Evolutionary conservation across 495 filamentous ascomycete genomes (phyloP).

Genomic region (Elasticomyces elasticus): DNA sequence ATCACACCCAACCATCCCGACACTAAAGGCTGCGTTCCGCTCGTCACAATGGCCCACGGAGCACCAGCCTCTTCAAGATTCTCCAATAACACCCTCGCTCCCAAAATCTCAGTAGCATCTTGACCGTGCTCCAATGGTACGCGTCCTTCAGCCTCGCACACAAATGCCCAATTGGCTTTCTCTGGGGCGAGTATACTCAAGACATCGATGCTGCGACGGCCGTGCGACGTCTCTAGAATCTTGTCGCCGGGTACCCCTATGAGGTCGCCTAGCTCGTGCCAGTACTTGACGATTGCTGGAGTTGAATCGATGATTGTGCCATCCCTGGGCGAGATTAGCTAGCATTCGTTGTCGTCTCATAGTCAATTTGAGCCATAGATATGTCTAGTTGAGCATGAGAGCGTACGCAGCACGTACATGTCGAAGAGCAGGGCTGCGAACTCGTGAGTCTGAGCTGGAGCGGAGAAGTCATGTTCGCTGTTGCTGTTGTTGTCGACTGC

Average conservation of each 20-base stretch:
- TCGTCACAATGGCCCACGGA: constrained; percentile 89
- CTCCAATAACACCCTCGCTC: constrained; percentile 48
- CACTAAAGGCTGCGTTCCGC: constrained; percentile 70
- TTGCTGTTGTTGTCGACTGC: constrained; percentile 13
- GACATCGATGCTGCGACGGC: constrained; percentile 73
- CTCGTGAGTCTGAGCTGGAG: constrained; percentile 46
- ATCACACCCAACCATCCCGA: constrained; percentile 78
- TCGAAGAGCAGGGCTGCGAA: constrained; percentile 83
- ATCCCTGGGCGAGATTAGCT: too few relatives aligned
- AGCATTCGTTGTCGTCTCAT: too few relatives aligned
- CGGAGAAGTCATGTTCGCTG: constrained; percentile 40
- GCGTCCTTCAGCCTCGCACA: constrained; percentile 63
- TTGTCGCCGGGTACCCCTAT: constrained; percentile 29
- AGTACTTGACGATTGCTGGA: constrained; percentile 80
- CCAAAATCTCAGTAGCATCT: constrained; percentile 76
- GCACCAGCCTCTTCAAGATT: constrained; percentile 47
- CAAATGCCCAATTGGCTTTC: constrained; percentile 88
- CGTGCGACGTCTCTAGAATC: constrained; percentile 83
- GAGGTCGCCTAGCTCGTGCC: constrained; percentile 54
- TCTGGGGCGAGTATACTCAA: constrained; percentile 62
- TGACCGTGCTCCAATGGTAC: constrained; percentile 66
- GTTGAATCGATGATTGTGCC: constrained; percentile 75
- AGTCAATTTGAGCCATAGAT: too few relatives aligned
- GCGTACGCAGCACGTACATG: too few relatives aligned
- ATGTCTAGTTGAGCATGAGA: too few relatives aligned